Base-by-base conservation (phyloP, 2,329 filamentous ascomycete species). In the Penicillium sp. region DNA sequence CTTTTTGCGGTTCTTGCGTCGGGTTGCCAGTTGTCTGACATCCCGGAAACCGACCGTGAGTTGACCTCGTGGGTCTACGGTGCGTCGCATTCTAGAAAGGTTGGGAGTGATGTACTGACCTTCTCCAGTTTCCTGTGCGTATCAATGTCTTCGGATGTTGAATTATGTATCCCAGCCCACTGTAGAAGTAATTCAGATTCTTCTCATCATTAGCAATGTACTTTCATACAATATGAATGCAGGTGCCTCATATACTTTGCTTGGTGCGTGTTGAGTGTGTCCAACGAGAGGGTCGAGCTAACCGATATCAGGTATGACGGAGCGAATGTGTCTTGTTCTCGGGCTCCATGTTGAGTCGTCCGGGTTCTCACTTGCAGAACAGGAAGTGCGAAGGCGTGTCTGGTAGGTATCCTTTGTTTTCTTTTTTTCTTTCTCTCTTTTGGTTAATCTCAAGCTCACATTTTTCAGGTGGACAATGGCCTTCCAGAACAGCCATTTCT, bases 211-310 rank as follows among this genome's bases (percentile, higher is more conserved):
- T 29, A 83, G 83, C 61, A 86, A 86, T 68, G 84, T 85, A 51
- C 78, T 85, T 39, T 84, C 83, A 1, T 85, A 85, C 68, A 85
- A 85, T 64, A 85, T 85, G 83, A 87, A 87, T 60, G 84, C 85
- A 17, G 85, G 85, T 9, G 83, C 85, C 29, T 82, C 84, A 10
- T 87, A 86, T 77, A 83, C 83, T 42, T 70, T 87, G 49, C 81
- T 84, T 31, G 82, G 79, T 77, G 63, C 60, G 71, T 65, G n/a
- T 36, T 9, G 19, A 25, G 4, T 35, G 21, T 23, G 23, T n/a
- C n/a, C 21, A 13, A 23, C n/a, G 35, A 36, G 29, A 29, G 41
- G 42, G n/a, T 60, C 41, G 29, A 55, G 58, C 79, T 38, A 31
- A 55, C 47, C 17, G 35, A 19, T 17, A 5, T 10, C 39, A 70